These are phyloP conservation scores for Trematosphaeria pertusa DNA, from an alignment of 2,329 filamentous ascomycete species.

Conservation along the genomic window DNA sequence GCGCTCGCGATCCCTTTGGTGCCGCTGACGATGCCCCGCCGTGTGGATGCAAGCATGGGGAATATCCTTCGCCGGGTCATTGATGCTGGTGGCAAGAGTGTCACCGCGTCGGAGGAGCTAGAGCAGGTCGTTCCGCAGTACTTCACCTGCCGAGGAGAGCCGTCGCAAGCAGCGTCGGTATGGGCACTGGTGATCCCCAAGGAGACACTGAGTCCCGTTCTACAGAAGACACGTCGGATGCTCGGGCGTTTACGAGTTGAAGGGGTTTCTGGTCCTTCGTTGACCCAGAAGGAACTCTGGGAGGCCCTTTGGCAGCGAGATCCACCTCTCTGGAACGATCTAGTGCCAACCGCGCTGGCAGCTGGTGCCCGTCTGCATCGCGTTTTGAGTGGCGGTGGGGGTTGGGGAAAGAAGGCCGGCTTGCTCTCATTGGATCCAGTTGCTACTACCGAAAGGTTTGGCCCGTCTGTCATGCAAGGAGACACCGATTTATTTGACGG, in stretches of 20 bases:
- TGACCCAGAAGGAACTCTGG: constrained; percentile 11
- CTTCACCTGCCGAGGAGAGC: constrained; percentile 53
- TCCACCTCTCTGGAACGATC: constrained; percentile 26
- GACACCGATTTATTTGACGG: constrained; percentile 17
- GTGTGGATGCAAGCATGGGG: constrained; percentile 71
- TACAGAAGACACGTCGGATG: constrained; percentile 12
- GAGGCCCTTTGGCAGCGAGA: constrained; percentile 29
- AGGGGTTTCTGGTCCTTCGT: background rate
- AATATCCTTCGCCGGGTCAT: constrained; percentile 77
- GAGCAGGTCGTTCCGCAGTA: constrained; percentile 69
- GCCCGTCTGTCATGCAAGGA: constrained; percentile 5
- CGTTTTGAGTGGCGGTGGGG: constrained; percentile 79
- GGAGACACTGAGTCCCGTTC: constrained; percentile 5
- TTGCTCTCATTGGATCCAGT: constrained; percentile 77
- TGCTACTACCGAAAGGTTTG: constrained; percentile 12
- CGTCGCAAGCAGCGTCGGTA: constrained; percentile 63
- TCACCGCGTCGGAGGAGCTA: constrained; percentile 74
- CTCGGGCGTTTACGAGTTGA: constrained; percentile 16
- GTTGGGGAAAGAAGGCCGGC: constrained; percentile 83
- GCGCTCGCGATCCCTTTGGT: constrained; percentile 59
- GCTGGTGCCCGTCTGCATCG: constrained; percentile 52
- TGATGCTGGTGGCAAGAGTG: constrained; percentile 49
- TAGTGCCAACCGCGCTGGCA: constrained; percentile 27
- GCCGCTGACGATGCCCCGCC: constrained; percentile 68
- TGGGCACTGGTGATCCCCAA: constrained; percentile 76